These are phyloP conservation scores for Croton setiger DNA, from an alignment of 441 rosid genomes.

Conservation along the genomic window DNA sequence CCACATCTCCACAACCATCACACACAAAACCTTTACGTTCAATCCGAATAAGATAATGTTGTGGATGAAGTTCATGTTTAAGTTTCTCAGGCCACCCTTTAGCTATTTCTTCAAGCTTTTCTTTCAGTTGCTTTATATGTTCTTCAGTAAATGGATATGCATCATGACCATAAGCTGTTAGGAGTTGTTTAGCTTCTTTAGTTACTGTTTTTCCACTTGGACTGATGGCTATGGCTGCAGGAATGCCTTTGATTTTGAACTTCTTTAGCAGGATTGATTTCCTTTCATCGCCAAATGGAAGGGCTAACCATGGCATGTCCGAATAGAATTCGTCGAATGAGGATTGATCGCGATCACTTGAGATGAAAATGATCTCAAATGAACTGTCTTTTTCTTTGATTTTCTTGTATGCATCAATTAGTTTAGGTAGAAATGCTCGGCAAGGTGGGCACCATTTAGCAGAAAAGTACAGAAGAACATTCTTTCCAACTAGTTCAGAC, in stretches of 20 bases:
- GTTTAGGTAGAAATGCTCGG: constrained; percentile 27
- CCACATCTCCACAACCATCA: constrained; percentile 20
- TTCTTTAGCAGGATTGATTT: constrained; percentile 13
- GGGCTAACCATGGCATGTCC: constrained; percentile 42
- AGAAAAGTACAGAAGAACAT: constrained; percentile 39
- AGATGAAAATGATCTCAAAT: constrained; percentile 37
- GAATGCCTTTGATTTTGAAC: constrained; percentile 32
- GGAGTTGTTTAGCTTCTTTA: constrained; percentile 18
- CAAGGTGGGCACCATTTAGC: constrained; percentile 33
- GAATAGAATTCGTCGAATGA: constrained; percentile 33
- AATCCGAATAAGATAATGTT: constrained; percentile 27
- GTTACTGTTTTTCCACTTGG: constrained; percentile 28
- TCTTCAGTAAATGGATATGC: constrained; percentile 37
- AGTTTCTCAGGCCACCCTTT: constrained; percentile 34
- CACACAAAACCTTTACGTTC: constrained; percentile 20
- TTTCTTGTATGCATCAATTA: constrained; percentile 30
- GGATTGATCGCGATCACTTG: constrained; percentile 36
- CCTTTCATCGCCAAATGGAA: constrained; percentile 35
- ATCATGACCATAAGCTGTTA: constrained; percentile 27
- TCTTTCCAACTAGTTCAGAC: constrained; percentile 34
- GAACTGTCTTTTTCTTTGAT: constrained; percentile 21
- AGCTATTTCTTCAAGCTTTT: constrained; percentile 22
- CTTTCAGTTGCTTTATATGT: constrained; percentile 21
- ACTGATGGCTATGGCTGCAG: constrained; percentile 33
- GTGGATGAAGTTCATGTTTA: constrained; percentile 25